Evolutionary conservation across 2,329 filamentous ascomycete genomes (phyloP), one percentile per base, ranked within the genome.

Genomic region (Scedosporium apiospermum): DNA sequence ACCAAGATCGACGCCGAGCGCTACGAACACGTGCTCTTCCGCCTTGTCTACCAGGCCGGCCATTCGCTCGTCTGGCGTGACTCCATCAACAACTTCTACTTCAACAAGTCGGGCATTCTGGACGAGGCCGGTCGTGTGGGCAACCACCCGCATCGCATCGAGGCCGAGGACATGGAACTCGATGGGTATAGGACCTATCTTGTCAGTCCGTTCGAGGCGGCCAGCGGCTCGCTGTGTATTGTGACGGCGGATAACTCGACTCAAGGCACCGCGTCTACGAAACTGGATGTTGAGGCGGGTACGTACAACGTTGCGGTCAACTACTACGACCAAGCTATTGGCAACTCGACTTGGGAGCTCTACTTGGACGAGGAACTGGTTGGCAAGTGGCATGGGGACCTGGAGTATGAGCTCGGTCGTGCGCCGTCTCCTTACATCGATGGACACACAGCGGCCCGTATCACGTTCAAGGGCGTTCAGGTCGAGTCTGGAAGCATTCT

Each of bases 61-160:
- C 88, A 90, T 71, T 79, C 86, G 0, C 77, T 90, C 18, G 83
- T 89, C 16, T 91, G 88, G 88, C 79, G 88, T 14, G 88, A 90
- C 68, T 79, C 84, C 0, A 83, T 90, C 73, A 83, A 76, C 67
- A 76, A 83, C 62, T 90, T 87, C 73, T 90, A 88, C 72, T 68
- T 77, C 69, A 86, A 83, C 69, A 72, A 84, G 44, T 86, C 85
- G 0, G 76, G 79, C 2, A 88, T 90, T 53, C 70, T 81, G 0
- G 88, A 90, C 66, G 74, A 78, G 21, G 67, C 67, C 0, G 76
- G 75, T 1, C 80, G 87, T 9, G 86, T 89, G 0, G 79, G 81
- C 1, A 76, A 84, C 64, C 82, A 90, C 70, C 80, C 81, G 0
- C 86, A 82, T 72, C 81, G 88, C n/a, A 81, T 90, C 57, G 87